phyloP scores from a whole-genome alignment of 768 basidiomycete species.

The Hebeloma cylindrosporum region DNA sequence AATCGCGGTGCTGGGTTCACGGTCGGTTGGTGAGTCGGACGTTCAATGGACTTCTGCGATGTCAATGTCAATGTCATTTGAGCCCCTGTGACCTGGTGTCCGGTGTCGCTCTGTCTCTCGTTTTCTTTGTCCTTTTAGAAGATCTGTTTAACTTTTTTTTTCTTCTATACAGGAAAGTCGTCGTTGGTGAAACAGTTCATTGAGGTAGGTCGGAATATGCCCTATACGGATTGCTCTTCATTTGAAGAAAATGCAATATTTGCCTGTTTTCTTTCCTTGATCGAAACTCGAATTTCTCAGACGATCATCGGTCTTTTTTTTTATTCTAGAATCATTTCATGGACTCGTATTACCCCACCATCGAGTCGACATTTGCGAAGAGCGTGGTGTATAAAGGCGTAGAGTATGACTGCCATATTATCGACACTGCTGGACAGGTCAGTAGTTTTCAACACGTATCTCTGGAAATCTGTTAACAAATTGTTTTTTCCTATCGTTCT shows the following conservation, averaged over 20 bases:
- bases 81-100: not conserved
- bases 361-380: constrained; percentile 87
- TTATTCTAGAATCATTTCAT: constrained; percentile 66
- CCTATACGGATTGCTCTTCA: not conserved
- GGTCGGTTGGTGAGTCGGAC: constrained; percentile 75
- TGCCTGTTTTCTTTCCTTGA: not conserved
- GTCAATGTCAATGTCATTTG: not conserved
- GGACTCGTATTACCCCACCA: constrained; percentile 94
- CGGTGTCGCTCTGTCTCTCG: not conserved
- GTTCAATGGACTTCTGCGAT: not conserved
- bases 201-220: constrained; percentile 46
- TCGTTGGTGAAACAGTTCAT: constrained; percentile 94
- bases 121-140: not conserved
- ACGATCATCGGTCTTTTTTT: not conserved
- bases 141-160: constrained; percentile 2
- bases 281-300: no score
- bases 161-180: constrained; percentile 74
- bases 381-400: constrained; percentile 83
- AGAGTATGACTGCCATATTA: constrained; percentile 95
- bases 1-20: constrained; percentile 87
- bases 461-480: not conserved
- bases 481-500: not conserved
- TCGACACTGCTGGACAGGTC: constrained; percentile 97
- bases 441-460: constrained; percentile 23
- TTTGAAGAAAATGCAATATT: not conserved